These are phyloP conservation scores for Bacidia rubella DNA, from an alignment of 495 filamentous ascomycete genomes.

Conservation along the genomic window DNA sequence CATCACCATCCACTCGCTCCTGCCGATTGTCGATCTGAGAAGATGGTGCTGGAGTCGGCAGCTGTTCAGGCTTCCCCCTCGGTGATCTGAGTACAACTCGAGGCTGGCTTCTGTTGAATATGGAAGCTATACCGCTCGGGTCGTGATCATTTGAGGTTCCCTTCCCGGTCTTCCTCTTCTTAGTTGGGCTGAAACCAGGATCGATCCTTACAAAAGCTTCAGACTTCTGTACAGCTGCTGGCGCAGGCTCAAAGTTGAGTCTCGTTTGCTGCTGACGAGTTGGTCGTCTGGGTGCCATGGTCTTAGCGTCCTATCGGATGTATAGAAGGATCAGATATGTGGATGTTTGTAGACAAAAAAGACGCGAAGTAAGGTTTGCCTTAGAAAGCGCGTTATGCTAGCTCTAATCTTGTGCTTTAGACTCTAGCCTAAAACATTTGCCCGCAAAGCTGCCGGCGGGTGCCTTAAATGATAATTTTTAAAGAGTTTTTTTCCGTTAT, in stretches of 20 bases:
- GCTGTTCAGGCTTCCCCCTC: neutral
- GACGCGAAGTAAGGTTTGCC: neutral
- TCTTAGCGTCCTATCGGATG: neutral
- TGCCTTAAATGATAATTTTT: no score
- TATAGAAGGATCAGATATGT: neutral
- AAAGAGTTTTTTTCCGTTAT: no score
- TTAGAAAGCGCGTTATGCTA: neutral
- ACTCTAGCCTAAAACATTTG: neutral
- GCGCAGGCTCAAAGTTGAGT: constrained; percentile 29
- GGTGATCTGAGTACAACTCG: constrained; percentile 7
- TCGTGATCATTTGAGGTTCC: neutral
- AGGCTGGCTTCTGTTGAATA: neutral
- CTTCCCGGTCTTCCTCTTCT: constrained; percentile 3
- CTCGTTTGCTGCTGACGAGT: constrained; percentile 31
- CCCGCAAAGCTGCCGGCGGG: no score
- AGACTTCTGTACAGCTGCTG: constrained; percentile 15
- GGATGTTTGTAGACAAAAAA: no score
- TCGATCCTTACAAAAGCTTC: constrained; percentile 26
- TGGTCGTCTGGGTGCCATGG: constrained; percentile 6
- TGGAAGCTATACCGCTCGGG: constrained; percentile 1
- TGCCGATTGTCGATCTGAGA: constrained; percentile 3
- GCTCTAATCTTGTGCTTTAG: neutral
- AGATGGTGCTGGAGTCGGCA: constrained; percentile 15
- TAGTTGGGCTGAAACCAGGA: constrained; percentile 21
- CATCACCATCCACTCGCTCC: neutral